Evolutionary conservation across 768 basidiomycete genomes (phyloP), one percentile per base, ranked within the genome.

Genomic region (Tricholomella constricta): DNA sequence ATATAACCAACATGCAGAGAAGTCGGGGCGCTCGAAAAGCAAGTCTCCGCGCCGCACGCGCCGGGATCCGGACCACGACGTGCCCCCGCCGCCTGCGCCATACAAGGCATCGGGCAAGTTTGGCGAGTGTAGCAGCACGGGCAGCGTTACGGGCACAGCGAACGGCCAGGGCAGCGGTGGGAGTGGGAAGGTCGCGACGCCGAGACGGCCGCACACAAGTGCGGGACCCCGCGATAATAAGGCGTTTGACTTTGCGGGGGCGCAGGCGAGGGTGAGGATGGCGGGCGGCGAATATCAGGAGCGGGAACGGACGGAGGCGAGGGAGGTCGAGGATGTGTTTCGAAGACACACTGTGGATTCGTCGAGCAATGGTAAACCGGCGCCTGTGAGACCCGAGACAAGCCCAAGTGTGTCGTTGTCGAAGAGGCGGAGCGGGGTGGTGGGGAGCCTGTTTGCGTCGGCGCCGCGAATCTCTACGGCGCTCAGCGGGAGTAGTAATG

Each of bases 201-300:
- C 71, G 34, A 76, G 83, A 52, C 71, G 88, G 41, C 88, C 88
- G 29, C 87, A 90, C 63, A 89, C 88, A 20, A 86, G 84, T 53
- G 86, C 85, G n/a, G 87, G 88, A 11, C 84, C 82, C 23, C 73
- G 84, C 53, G 87, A 88, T 62, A 78, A 75, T 62, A 77, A 75
- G 64, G 65, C 76, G 26, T 65, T 67, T 45, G 69, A 66, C 46
- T 71, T 71, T 55, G 63, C 61, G 12, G 26, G 35, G 11, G 51
- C 35, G 35, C 52, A 51, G 26, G 57, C 45, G 27, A 26, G 50
- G 17, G 29, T 51, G n/a, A n/a, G n/a, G 23, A 23, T 31, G 29
- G 6, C 20, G 38, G 20, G 20, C 20, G 20, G 20, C 7, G 38
- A 51, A 26, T 56, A 52, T 44, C 58, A 51, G n/a, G 32, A 35